Conservation (phyloP, 192 early-diverging fungal species). For the Martensiomyces pterosporus region DNA sequence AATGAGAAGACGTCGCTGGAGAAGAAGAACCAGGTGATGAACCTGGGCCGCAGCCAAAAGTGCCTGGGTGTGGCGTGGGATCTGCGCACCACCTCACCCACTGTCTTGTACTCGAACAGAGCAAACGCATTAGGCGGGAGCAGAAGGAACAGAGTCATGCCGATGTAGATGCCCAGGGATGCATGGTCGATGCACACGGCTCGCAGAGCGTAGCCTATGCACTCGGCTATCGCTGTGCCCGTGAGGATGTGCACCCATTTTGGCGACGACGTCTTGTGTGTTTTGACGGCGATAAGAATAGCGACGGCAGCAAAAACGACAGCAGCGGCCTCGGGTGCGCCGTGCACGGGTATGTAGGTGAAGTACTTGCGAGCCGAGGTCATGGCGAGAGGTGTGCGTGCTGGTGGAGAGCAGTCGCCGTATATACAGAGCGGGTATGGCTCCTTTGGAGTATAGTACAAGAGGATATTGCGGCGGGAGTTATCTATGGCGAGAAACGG, state of each 20-base stretch:
- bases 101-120: constrained; percentile 46
- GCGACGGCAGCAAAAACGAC: constrained; percentile 9
- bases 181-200: constrained; percentile 30
- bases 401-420: neutral
- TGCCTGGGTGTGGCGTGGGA: constrained; percentile 1
- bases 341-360: constrained; percentile 16
- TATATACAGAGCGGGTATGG: too few species aligned
- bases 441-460: too few species aligned
- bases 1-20: constrained; percentile 48
- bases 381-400: neutral
- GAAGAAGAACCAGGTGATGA: constrained; percentile 52
- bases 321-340: constrained; percentile 26
- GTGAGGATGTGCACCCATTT: constrained; percentile 33
- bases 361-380: neutral
- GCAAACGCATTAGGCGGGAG: constrained; percentile 51
- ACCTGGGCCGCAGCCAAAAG: constrained; percentile 33
- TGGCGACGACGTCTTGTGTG: constrained; percentile 1
- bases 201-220: constrained; percentile 37
- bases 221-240: constrained; percentile 38
- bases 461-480: too few species aligned
- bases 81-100: constrained; percentile 29
- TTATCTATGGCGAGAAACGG: too few species aligned
- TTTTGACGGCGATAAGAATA: constrained; percentile 6
- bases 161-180: constrained; percentile 30
- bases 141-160: constrained; percentile 37